Conservation (phyloP, 495 filamentous ascomycete genomes). For the Penicillium pulvis region DNA sequence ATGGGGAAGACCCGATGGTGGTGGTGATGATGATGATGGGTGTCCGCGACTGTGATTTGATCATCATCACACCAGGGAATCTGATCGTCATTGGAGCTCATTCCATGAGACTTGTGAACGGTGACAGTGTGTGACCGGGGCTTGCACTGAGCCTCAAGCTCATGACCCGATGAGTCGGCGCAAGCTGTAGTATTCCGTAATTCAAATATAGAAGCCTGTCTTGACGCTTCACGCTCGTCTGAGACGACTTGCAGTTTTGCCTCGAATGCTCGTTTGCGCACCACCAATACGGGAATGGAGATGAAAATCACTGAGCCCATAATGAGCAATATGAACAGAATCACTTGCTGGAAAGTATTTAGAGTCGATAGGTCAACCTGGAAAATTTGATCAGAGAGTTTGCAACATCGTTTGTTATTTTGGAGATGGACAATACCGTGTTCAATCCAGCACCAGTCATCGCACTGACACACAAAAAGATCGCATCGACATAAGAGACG, state of each 20-base stretch:
- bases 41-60: slow-evolving; percentile 36
- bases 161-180: slow-evolving; percentile 5
- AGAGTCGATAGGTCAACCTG: slow-evolving; percentile 65
- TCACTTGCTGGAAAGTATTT: slow-evolving; percentile 76
- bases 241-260: slow-evolving; percentile 62
- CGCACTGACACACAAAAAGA: slow-evolving; percentile 77
- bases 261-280: slow-evolving; percentile 73
- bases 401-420: slow-evolving; percentile 27
- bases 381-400: slow-evolving; percentile 48
- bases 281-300: slow-evolving; percentile 47
- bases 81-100: background rate
- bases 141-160: slow-evolving; percentile 1
- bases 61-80: slow-evolving; percentile 32
- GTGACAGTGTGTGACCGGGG: slow-evolving; percentile 1
- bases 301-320: slow-evolving; percentile 62
- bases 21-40: slow-evolving; percentile 14
- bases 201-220: slow-evolving; percentile 14
- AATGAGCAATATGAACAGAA: slow-evolving; percentile 73
- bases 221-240: slow-evolving; percentile 37
- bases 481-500: slow-evolving; percentile 71
- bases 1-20: slow-evolving; percentile 51
- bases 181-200: slow-evolving; percentile 4
- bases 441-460: slow-evolving; percentile 82
- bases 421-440: slow-evolving; percentile 43
- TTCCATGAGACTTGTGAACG: background rate